Conservation (phyloP, 352 stramenopile species). For the Phytophthora ohioensis region DNA sequence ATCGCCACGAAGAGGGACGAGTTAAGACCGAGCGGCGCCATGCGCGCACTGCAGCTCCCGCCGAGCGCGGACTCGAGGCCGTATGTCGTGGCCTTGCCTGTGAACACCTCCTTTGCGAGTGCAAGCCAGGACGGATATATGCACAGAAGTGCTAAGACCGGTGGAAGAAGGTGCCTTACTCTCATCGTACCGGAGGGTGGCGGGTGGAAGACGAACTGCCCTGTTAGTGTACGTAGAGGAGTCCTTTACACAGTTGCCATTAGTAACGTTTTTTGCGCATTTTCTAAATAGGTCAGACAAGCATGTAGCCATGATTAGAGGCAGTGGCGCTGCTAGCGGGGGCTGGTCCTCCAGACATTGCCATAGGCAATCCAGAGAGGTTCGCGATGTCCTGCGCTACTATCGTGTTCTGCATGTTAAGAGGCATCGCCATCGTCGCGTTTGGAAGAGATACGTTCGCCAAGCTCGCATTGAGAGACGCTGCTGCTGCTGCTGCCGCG, state of each 20-base stretch:
- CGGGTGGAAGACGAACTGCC: conserved; percentile 1
- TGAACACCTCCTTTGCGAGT: conserved; percentile 49
- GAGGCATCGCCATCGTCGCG: conserved; percentile 23
- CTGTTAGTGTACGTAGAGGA: background rate
- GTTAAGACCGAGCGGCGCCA: conserved; percentile 54
- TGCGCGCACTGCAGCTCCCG: conserved; percentile 59
- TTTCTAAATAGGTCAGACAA: conserved; percentile 31
- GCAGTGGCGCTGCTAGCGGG: background rate
- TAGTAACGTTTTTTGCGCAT: background rate
- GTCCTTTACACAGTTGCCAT: background rate
- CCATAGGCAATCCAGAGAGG: conserved; percentile 23
- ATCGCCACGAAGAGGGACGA: conserved; percentile 64
- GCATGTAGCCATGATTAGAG: conserved; percentile 42
- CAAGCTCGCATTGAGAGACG: conserved; percentile 18
- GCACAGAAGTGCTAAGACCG: conserved; percentile 12
- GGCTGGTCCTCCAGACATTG: conserved; percentile 11
- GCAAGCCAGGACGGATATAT: conserved; percentile 10
- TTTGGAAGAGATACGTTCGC: conserved; percentile 25
- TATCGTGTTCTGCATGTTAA: conserved; percentile 37
- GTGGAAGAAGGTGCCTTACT: conserved; percentile 3
- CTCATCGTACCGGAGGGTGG: background rate
- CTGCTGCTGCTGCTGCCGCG: conserved; percentile 1
- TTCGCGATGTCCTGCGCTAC: conserved; percentile 34
- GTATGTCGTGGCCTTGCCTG: conserved; percentile 60
- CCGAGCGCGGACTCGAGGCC: conserved; percentile 53